phyloP scores from a whole-genome alignment of 169 alveolate species.

The Eimeria brunetti region DNA sequence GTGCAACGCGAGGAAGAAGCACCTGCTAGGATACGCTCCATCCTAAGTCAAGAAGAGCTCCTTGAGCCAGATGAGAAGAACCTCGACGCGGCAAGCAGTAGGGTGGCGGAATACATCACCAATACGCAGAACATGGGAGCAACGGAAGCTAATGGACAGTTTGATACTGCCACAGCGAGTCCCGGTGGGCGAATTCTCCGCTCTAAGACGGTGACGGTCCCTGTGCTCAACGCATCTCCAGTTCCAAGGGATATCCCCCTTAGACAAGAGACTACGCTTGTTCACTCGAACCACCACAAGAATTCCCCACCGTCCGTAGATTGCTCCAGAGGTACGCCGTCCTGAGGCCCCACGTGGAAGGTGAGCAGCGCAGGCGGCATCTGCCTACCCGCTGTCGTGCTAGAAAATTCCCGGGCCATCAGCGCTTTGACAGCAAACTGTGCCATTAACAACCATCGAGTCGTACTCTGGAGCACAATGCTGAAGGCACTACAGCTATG shows the following conservation, averaged over 20 bases:
- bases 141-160: not conserved
- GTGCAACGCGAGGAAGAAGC: not conserved
- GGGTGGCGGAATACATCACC: not conserved
- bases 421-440: not conserved
- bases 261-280: constrained; percentile 9
- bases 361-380: constrained; percentile 73
- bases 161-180: not conserved
- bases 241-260: constrained; percentile 3
- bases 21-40: constrained; percentile 7
- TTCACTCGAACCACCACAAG: not conserved
- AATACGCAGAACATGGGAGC: not conserved
- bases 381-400: constrained; percentile 5
- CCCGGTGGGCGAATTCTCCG: not conserved
- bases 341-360: constrained; percentile 67
- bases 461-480: not conserved
- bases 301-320: constrained; percentile 7
- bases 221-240: not conserved
- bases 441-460: not conserved
- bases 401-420: not conserved
- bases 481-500: not conserved
- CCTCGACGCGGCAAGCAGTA: not conserved
- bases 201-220: constrained; percentile 16
- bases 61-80: not conserved
- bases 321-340: constrained; percentile 71
- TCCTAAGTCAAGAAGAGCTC: constrained; percentile 28